phyloP scores from a whole-genome alignment of 441 rosid species.

The Hura crepitans region DNA sequence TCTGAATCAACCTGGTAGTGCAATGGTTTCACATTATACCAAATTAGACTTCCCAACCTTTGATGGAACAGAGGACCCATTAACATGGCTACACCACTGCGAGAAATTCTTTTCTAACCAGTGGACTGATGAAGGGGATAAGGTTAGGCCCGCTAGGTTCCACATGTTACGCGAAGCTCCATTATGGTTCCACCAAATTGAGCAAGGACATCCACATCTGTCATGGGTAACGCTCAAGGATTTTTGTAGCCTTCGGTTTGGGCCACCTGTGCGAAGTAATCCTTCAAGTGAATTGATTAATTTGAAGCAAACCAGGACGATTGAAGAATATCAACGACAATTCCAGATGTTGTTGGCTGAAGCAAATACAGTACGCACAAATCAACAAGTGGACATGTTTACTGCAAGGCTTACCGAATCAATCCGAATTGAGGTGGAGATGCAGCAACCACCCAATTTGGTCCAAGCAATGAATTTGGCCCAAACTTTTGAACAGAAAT shows the following conservation, averaged over 20 bases:
- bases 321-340: no score
- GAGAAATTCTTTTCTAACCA: background rate
- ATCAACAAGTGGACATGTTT: no score
- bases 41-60: background rate
- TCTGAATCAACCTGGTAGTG: no score
- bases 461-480: no score
- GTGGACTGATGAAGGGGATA: background rate
- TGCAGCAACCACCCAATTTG: no score
- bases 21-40: background rate
- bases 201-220: background rate
- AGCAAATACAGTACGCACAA: no score
- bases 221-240: background rate
- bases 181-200: background rate
- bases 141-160: background rate
- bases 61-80: background rate
- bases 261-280: background rate
- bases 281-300: background rate
- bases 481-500: no score
- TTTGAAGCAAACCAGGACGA: no score
- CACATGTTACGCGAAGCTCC: background rate
- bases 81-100: background rate
- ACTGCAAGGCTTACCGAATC: no score
- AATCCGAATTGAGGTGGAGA: no score
- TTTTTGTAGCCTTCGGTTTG: background rate
- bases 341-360: background rate